Percentiles rank a stretch among this genome's conserved stretches.
These are phyloP conservation scores for Glonium stellatum DNA, from an alignment of 495 filamentous ascomycete species.

Conservation along the genomic window DNA sequence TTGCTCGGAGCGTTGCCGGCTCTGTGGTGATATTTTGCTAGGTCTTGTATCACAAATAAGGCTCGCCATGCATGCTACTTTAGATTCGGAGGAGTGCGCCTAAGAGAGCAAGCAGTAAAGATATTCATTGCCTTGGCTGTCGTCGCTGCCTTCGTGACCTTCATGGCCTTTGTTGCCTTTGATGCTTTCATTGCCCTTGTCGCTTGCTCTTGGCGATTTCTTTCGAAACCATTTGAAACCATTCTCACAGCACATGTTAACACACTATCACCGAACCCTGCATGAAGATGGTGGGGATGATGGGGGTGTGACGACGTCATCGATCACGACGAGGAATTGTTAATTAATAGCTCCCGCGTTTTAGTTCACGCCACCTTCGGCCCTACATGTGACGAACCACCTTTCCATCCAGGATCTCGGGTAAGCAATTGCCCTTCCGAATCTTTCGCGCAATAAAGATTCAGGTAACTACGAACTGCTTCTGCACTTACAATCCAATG, in stretches of 20 bases:
- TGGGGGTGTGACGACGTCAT: neutral
- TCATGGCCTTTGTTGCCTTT: too few species aligned
- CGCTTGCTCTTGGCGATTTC: too few species aligned
- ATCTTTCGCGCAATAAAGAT: neutral
- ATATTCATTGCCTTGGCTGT: neutral
- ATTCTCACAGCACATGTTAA: too few species aligned
- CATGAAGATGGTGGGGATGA: neutral
- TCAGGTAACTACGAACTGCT: neutral
- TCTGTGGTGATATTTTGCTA: too few species aligned
- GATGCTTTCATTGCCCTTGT: too few species aligned
- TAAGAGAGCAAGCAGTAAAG: neutral
- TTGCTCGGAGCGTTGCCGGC: too few species aligned
- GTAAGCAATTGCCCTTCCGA: neutral
- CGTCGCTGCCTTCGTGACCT: neutral
- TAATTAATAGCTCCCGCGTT: neutral
- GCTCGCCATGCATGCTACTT: neutral
- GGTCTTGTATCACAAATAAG: too few species aligned
- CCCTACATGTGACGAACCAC: neutral
- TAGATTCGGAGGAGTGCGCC: conserved; percentile 1
- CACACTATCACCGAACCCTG: too few species aligned
- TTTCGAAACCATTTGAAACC: too few species aligned
- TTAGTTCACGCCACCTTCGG: neutral
- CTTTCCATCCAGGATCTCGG: neutral
- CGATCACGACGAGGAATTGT: neutral
- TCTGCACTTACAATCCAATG: neutral